A percentile compares a stretch with the other conserved stretches of the same genome.
These are phyloP conservation scores for Entomortierella lignicola DNA, from an alignment of 192 early-diverging fungal genomes.

Conservation along the genomic window DNA sequence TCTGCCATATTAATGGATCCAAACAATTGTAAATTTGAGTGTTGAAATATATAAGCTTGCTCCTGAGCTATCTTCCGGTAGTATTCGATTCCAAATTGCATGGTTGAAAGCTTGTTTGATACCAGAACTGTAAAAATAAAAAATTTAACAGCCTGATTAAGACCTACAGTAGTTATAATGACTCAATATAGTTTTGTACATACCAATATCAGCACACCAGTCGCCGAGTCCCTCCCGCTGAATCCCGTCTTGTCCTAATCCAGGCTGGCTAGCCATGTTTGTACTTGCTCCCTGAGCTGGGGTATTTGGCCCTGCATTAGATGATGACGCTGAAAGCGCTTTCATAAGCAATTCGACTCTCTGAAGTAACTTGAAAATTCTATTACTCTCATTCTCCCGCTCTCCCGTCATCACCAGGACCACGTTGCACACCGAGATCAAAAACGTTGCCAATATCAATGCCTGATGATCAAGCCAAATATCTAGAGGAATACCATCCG, in stretches of 20 bases:
- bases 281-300: not conserved
- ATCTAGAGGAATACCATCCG: slow-evolving; percentile 54
- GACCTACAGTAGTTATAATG: too few relatives aligned
- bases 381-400: slow-evolving; percentile 12
- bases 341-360: slow-evolving; percentile 42
- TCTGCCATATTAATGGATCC: slow-evolving; percentile 43
- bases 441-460: slow-evolving; percentile 64
- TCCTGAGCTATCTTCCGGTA: slow-evolving; percentile 40
- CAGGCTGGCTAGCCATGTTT: not conserved
- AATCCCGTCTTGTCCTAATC: not conserved
- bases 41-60: slow-evolving; percentile 44
- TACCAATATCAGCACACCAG: slow-evolving; percentile 51
- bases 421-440: slow-evolving; percentile 74
- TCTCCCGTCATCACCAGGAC: slow-evolving; percentile 66
- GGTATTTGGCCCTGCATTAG: not conserved
- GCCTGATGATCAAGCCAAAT: slow-evolving; percentile 61
- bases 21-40: slow-evolving; percentile 48
- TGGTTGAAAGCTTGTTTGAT: slow-evolving; percentile 41
- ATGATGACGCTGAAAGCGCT: slow-evolving; percentile 29
- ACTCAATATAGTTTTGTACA: not conserved
- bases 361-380: slow-evolving; percentile 28
- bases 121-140: slow-evolving; percentile 20
- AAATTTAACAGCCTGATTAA: not conserved
- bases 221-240: slow-evolving; percentile 37
- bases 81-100: slow-evolving; percentile 39